Conservation (phyloP, 345 rosid species). For the Populus pruinosa region DNA sequence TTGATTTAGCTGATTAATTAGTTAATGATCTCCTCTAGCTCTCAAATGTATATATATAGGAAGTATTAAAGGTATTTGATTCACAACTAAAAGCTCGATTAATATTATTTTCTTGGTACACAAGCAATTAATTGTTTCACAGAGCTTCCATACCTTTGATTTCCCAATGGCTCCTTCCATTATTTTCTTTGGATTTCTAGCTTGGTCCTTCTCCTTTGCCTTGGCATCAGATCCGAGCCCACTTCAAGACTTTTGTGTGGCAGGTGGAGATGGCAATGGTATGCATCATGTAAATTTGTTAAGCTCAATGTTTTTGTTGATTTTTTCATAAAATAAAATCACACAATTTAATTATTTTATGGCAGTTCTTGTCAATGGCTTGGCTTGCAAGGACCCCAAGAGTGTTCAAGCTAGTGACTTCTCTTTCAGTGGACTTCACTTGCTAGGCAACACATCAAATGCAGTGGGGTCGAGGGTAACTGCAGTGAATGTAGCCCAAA, state of each 20-base stretch:
- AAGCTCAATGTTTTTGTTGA: neutral
- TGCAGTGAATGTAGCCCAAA: neutral
- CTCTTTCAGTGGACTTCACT: neutral
- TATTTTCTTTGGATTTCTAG: conserved; percentile 1
- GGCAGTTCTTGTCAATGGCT: neutral
- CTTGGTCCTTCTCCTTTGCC: conserved; percentile 3
- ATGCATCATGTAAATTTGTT: neutral
- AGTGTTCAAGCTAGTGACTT: neutral
- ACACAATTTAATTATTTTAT: too few species aligned
- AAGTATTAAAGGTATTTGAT: too few species aligned
- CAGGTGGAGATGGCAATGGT: conserved; percentile 14
- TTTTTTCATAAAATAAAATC: too few species aligned
- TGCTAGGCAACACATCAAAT: neutral
- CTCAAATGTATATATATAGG: too few species aligned
- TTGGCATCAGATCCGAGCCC: conserved; percentile 24
- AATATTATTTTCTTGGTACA: too few species aligned
- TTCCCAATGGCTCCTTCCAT: neutral
- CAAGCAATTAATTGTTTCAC: too few species aligned
- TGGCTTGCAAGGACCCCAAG: neutral
- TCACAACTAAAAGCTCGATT: too few species aligned
- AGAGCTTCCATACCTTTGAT: too few species aligned
- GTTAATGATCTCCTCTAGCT: too few species aligned
- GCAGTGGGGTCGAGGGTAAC: neutral
- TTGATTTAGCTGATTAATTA: too few species aligned
- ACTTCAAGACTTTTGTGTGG: conserved; percentile 31